phyloP scores from a whole-genome alignment of 2,329 filamentous ascomycete genomes.

The Neurospora sp. region DNA sequence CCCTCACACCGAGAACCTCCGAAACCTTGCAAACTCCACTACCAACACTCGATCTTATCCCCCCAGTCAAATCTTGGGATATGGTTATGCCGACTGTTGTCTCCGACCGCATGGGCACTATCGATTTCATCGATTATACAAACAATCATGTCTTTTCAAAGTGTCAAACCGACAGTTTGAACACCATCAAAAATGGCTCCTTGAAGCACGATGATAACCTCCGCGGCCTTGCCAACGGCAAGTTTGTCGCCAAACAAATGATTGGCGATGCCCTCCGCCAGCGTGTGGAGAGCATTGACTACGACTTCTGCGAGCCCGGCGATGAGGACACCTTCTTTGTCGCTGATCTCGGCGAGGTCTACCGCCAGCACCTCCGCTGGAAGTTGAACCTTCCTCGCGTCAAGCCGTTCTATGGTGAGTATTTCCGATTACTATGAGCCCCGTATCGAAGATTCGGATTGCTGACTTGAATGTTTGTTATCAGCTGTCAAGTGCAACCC shows the following conservation, averaged over 20 bases:
- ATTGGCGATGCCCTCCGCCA: slow-evolving; percentile 81
- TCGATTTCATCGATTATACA: slow-evolving; percentile 32
- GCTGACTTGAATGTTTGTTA: slow-evolving; percentile 2
- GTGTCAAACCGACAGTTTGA: slow-evolving; percentile 20
- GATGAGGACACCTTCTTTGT: slow-evolving; percentile 99
- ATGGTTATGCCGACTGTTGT: slow-evolving; percentile 58
- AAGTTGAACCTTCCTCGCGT: slow-evolving; percentile 87
- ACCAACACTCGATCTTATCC: not conserved
- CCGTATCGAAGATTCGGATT: slow-evolving; percentile 6
- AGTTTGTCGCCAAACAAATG: slow-evolving; percentile 57
- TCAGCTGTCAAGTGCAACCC: slow-evolving; percentile 98
- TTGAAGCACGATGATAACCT: slow-evolving; percentile 28
- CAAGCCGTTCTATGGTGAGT: slow-evolving; percentile 89
- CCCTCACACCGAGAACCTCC: slow-evolving; percentile 4
- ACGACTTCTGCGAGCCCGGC: slow-evolving; percentile 78
- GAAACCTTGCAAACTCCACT: slow-evolving; percentile 9
- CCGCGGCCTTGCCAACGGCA: slow-evolving; percentile 27
- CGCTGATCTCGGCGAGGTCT: slow-evolving; percentile 94
- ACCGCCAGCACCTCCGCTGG: slow-evolving; percentile 97
- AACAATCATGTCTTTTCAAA: slow-evolving; percentile 35
- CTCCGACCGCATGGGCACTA: slow-evolving; percentile 43
- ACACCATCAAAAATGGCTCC: slow-evolving; percentile 27
- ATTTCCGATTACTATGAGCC: not conserved
- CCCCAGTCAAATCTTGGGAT: slow-evolving; percentile 33
- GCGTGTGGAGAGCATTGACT: slow-evolving; percentile 74